phyloP scores from a whole-genome alignment of 2,329 filamentous ascomycete species.

The Fusarium sp. region DNA sequence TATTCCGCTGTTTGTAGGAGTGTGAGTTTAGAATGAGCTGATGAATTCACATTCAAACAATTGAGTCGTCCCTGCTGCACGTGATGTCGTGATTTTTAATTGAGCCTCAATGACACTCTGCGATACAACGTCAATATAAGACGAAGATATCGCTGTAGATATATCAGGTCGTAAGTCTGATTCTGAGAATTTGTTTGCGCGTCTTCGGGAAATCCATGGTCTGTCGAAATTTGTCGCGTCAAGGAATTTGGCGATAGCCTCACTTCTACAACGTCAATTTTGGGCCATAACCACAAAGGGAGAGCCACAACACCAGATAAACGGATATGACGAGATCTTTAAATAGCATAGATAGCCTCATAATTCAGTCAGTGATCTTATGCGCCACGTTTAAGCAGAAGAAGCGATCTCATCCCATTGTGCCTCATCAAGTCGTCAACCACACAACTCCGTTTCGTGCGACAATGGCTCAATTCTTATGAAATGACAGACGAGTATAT shows the following conservation, averaged over 20 bases:
- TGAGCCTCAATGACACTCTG: background rate
- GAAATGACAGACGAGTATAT: fast-evolving
- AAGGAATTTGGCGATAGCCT: background rate
- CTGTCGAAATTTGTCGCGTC: background rate
- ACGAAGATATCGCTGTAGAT: background rate
- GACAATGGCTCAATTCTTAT: background rate
- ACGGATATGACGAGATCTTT: background rate
- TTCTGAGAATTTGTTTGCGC: background rate
- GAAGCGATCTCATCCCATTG: background rate
- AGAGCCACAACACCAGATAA: background rate
- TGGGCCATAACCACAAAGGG: background rate
- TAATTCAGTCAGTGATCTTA: background rate
- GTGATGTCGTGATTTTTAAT: background rate
- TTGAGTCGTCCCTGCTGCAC: background rate
- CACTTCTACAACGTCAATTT: background rate
- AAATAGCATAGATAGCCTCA: background rate
- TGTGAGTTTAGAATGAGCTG: background rate
- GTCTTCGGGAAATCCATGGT: background rate
- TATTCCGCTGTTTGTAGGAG: background rate
- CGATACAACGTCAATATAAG: background rate
- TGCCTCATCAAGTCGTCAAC: background rate
- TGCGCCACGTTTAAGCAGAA: background rate
- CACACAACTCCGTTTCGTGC: background rate
- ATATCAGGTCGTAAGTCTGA: fast-evolving
- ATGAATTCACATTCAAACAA: background rate